Conservation (phyloP, 805 yeast species). For the Teunomyces funiuensis region DNA sequence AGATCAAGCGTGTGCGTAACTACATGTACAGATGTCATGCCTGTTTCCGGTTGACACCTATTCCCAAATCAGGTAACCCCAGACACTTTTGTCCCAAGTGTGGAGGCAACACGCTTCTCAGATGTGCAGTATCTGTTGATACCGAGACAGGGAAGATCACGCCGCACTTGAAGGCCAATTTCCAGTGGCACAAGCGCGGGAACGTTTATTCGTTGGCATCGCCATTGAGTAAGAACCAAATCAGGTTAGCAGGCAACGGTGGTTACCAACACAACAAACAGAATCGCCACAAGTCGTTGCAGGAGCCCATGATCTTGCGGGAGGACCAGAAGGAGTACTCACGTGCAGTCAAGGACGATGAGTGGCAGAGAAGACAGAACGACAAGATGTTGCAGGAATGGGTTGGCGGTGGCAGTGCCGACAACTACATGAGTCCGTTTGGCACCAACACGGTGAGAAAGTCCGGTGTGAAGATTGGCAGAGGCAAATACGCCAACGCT, state of each 20-base stretch:
- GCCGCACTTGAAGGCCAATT: constrained; percentile 86
- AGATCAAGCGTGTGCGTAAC: constrained; percentile 80
- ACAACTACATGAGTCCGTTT: constrained; percentile 87
- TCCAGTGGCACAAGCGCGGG: constrained; percentile 93
- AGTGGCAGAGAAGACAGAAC: constrained; percentile 82
- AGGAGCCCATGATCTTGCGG: constrained; percentile 59
- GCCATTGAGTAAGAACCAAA: constrained; percentile 81
- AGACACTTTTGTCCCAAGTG: constrained; percentile 92
- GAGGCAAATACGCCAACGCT: constrained; percentile 78
- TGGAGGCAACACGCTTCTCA: constrained; percentile 87
- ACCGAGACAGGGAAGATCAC: constrained; percentile 75
- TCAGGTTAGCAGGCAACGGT: constrained; percentile 71
- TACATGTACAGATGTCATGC: constrained; percentile 98
- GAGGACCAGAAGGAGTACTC: constrained; percentile 95
- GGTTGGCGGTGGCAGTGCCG: constrained; percentile 94
- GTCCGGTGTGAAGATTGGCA: constrained; percentile 77
- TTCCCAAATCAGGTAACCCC: constrained; percentile 72
- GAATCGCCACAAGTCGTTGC: constrained; percentile 49
- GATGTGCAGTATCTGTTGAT: constrained; percentile 88
- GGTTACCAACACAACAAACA: constrained; percentile 74
- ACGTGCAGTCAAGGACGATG: constrained; percentile 82
- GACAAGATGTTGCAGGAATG: constrained; percentile 85
- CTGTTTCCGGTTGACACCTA: constrained; percentile 80
- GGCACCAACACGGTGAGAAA: constrained; percentile 41
- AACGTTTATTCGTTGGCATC: constrained; percentile 76